A percentile compares a stretch with the other conserved stretches of the same genome.
Evolutionary conservation across 2,329 filamentous ascomycete species (phyloP).

Genomic region (Ophiostoma australiae): DNA sequence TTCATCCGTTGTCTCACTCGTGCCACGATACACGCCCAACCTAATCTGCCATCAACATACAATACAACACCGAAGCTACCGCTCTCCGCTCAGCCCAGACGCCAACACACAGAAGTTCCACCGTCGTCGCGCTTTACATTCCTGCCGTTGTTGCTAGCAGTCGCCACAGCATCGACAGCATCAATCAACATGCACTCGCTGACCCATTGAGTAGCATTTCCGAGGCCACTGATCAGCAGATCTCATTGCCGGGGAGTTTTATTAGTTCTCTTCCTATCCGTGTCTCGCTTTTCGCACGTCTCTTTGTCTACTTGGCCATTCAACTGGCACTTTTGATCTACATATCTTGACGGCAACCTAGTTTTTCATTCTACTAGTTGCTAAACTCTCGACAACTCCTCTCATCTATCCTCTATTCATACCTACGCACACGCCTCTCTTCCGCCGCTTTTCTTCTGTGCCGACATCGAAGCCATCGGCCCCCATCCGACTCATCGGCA

Average conservation of each 20-base stretch:
- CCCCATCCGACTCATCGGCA: not conserved
- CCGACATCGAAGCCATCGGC: not conserved
- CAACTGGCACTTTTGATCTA: not conserved
- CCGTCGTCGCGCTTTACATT: conserved; percentile 2
- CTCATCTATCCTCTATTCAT: not conserved
- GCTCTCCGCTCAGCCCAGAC: not conserved
- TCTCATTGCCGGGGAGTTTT: not conserved
- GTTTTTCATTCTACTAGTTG: not conserved
- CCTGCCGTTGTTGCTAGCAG: not conserved
- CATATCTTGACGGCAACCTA: not conserved
- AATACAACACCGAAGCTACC: not conserved
- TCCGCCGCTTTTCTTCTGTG: not conserved
- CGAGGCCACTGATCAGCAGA: conserved; percentile 13
- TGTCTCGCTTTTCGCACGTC: conserved; percentile 5
- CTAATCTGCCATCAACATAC: not conserved
- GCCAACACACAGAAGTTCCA: not conserved
- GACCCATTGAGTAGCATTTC: conserved; percentile 15
- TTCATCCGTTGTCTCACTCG: conserved; percentile 8
- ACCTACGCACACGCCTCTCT: not conserved
- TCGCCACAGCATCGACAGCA: not conserved
- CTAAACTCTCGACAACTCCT: not conserved
- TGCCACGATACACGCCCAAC: not conserved
- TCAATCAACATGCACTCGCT: conserved; percentile 20
- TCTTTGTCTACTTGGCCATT: conserved; percentile 8
- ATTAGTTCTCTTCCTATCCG: not conserved